Evolutionary conservation across 2,329 filamentous ascomycete species (phyloP).

Genomic region (Fusarium chaquense): DNA sequence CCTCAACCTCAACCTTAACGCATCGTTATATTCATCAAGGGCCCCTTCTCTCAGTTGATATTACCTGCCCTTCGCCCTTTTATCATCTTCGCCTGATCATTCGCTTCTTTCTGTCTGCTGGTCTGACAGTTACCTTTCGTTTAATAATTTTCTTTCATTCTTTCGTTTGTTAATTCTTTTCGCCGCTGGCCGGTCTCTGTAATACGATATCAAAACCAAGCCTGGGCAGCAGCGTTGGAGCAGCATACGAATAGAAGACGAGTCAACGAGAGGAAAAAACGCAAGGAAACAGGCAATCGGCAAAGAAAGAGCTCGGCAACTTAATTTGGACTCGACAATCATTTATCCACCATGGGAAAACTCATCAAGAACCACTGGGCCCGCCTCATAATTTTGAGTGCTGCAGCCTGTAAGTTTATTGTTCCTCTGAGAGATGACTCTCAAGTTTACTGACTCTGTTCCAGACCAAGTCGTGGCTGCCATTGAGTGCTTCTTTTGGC

Average conservation of each 20-base stretch:
- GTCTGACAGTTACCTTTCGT: constrained; percentile 33
- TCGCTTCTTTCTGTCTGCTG: constrained; percentile 39
- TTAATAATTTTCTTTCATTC: constrained; percentile 21
- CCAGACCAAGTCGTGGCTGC: constrained; percentile 88
- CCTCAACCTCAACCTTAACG: constrained; percentile 34
- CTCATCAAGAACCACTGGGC: constrained; percentile 99
- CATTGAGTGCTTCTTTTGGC: constrained; percentile 94
- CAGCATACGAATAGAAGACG: constrained; percentile 28
- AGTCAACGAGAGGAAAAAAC: constrained; percentile 16
- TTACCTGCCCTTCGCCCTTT: constrained; percentile 26
- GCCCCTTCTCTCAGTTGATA: constrained; percentile 24
- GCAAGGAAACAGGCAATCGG: constrained; percentile 13
- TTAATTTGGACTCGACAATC: constrained; percentile 27
- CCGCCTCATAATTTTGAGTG: constrained; percentile 89
- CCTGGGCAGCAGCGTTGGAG: constrained; percentile 23
- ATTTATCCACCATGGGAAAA: constrained; percentile 78
- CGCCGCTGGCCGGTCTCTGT: constrained; percentile 42
- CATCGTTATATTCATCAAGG: constrained; percentile 29
- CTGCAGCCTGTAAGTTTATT: constrained; percentile 73
- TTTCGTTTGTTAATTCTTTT: constrained; percentile 18
- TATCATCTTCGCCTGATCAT: constrained; percentile 18
- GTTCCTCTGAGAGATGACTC: background rate
- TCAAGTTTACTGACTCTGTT: constrained; percentile 43
- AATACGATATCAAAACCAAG: constrained; percentile 27
- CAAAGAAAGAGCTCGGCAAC: constrained; percentile 15